These are phyloP conservation scores for Schoenoplectus tabernaemontani DNA, from an alignment of 202 grass and related monocot species.

Conservation along the genomic window DNA sequence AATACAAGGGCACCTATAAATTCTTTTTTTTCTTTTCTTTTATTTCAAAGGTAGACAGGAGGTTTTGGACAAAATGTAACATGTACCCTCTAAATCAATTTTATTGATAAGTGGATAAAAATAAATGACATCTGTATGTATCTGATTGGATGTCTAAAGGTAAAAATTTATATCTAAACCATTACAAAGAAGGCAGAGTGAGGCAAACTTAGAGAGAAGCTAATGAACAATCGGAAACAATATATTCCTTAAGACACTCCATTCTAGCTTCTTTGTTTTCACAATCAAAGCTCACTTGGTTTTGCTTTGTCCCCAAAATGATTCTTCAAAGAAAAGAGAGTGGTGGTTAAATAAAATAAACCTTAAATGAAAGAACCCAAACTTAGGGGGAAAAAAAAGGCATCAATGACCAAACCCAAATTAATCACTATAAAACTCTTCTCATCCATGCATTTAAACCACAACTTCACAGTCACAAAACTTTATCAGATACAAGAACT, in stretches of 20 bases:
- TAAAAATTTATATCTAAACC: neutral
- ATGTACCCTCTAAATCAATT: neutral
- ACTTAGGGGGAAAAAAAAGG: slow-evolving; percentile 43
- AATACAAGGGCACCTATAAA: neutral
- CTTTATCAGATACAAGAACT: neutral
- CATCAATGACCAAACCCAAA: neutral
- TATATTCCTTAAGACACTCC: slow-evolving; percentile 10
- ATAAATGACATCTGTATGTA: neutral
- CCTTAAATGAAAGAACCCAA: slow-evolving; percentile 23
- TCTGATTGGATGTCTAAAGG: neutral
- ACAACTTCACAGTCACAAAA: slow-evolving; percentile 9
- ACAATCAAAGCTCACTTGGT: neutral
- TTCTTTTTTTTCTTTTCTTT: neutral
- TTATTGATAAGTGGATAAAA: neutral
- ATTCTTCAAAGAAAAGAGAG: slow-evolving; percentile 16
- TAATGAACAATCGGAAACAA: neutral
- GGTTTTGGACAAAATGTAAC: neutral
- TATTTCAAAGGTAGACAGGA: neutral
- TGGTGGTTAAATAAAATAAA: slow-evolving; percentile 11
- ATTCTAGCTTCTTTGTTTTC: neutral
- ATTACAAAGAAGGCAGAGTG: neutral
- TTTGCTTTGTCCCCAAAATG: slow-evolving; percentile 3
- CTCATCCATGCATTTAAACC: neutral
- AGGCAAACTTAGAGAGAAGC: neutral
- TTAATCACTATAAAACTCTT: slow-evolving; percentile 44